These are phyloP conservation scores for Pistacia vera DNA, from an alignment of 345 rosid species.

Conservation along the genomic window DNA sequence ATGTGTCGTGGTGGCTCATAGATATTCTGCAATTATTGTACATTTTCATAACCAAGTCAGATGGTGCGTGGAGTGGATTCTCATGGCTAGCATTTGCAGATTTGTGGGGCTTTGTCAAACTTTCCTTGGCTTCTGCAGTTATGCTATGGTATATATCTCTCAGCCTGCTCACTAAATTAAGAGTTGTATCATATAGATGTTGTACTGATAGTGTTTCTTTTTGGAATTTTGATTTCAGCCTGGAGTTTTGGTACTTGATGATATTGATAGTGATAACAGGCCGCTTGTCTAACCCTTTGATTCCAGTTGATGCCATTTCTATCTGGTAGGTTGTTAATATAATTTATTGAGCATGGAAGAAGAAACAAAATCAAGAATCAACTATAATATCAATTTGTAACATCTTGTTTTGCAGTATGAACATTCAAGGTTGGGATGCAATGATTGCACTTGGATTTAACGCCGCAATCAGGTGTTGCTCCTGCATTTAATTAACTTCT, in stretches of 20 bases:
- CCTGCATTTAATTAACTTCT: neutral
- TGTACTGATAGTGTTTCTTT: neutral
- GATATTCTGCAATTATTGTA: constrained; percentile 65
- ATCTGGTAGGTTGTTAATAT: constrained; percentile 54
- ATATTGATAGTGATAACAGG: constrained; percentile 74
- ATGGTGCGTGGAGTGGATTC: constrained; percentile 95
- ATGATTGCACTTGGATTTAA: constrained; percentile 94
- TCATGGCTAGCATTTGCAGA: constrained; percentile 83
- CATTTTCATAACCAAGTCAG: constrained; percentile 81
- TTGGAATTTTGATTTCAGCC: constrained; percentile 46
- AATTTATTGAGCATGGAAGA: neutral
- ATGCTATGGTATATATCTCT: constrained; percentile 69
- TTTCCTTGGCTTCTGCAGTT: constrained; percentile 85
- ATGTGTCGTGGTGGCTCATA: constrained; percentile 88
- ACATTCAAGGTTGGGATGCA: constrained; percentile 83
- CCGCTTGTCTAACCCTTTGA: constrained; percentile 69
- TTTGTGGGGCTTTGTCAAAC: constrained; percentile 79
- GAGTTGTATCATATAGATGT: neutral
- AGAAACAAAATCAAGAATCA: neutral
- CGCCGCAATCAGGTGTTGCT: constrained; percentile 78
- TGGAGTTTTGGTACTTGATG: constrained; percentile 97
- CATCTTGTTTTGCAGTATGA: constrained; percentile 59
- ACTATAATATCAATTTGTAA: neutral
- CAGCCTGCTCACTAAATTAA: neutral
- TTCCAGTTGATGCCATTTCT: constrained; percentile 90